Percentiles rank a stretch among this genome's conserved stretches.
Evolutionary conservation across 495 filamentous ascomycete species (phyloP).

Genomic region (Penicillium canariense): DNA sequence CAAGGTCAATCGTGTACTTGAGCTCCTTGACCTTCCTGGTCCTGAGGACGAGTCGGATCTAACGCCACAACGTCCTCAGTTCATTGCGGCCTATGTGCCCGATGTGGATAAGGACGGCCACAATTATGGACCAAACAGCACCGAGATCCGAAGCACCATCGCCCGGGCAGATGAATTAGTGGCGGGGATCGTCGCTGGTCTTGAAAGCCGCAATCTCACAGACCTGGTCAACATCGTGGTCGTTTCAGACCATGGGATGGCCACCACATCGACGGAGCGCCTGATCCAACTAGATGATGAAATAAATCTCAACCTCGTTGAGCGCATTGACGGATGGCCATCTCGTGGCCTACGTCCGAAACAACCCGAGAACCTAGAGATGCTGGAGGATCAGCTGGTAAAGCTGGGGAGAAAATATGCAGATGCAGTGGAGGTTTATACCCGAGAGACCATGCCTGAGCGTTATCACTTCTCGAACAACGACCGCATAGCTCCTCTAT

Average conservation of each 20-base stretch:
- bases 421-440: constrained; percentile 77
- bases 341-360: constrained; percentile 83
- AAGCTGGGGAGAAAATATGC: constrained; percentile 50
- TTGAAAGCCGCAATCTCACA: constrained; percentile 80
- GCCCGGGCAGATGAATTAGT: constrained; percentile 76
- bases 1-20: constrained; percentile 76
- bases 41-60: constrained; percentile 44
- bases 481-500: constrained; percentile 84
- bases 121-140: constrained; percentile 88
- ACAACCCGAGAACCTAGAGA: constrained; percentile 53
- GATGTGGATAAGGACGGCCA: constrained; percentile 87
- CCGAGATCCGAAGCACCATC: constrained; percentile 77
- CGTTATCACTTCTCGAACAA: constrained; percentile 85
- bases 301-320: constrained; percentile 68
- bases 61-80: constrained; percentile 62
- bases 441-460: constrained; percentile 82
- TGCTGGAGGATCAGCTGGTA: constrained; percentile 33
- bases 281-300: constrained; percentile 92
- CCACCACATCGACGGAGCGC: constrained; percentile 77
- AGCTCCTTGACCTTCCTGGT: constrained; percentile 78
- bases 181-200: constrained; percentile 65
- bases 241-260: constrained; percentile 99
- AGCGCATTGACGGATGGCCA: constrained; percentile 93
- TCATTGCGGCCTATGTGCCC: constrained; percentile 93
- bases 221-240: constrained; percentile 91